Base-by-base conservation (phyloP, 1,284 basidiomycete species). In the Fomitopsis pinicola region DNA sequence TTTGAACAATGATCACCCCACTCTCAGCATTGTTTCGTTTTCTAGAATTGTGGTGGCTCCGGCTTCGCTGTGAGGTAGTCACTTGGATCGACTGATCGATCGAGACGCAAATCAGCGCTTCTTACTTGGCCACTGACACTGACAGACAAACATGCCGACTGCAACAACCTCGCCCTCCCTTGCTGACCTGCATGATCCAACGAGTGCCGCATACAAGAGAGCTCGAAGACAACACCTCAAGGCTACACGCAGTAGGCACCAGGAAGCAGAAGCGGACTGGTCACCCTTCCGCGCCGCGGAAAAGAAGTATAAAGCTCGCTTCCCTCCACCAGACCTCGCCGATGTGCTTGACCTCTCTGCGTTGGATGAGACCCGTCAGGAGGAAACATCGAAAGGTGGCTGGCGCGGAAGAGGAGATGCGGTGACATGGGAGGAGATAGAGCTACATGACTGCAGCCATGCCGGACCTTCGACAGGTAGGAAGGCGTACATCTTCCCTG, bases 261-360 rank as follows among this genome's bases (percentile, higher is more conserved):
- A 68, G 0, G 73, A 78, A 28, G 63, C 76, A 8, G 80, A 84
- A 22, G 66, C 73, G 15, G 79, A 81, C 56, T 90, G 88, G 86
- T 84, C 90, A 0, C 80, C 87, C 0, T 93, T 93, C 70, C 80
- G 91, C 68, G 80, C 80, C 0, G 84, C 85, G 40, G 91, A 93
- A 73, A 93, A 93, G 73, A 82, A 78, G 57, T 93, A 82, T 78
- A 93, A 91, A 73, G 78, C 87, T 0, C 80, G 82, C 42, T 92
- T 89, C 68, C 89, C 90, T 12, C 88, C 88, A 2, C 89, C 87
- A 2, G 85, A 91, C 75, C 79, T 93, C 6, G 80, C 80, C 12
- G 71, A 76, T 55, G 88, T 89, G 5, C 78, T 93, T 3, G 90
- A 93, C 73, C 75, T 91, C 38, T 82, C 82, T 9, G 70, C 74